Conservation (phyloP, 2,329 filamentous ascomycete genomes). For the Decorospora gaudefroyi region DNA sequence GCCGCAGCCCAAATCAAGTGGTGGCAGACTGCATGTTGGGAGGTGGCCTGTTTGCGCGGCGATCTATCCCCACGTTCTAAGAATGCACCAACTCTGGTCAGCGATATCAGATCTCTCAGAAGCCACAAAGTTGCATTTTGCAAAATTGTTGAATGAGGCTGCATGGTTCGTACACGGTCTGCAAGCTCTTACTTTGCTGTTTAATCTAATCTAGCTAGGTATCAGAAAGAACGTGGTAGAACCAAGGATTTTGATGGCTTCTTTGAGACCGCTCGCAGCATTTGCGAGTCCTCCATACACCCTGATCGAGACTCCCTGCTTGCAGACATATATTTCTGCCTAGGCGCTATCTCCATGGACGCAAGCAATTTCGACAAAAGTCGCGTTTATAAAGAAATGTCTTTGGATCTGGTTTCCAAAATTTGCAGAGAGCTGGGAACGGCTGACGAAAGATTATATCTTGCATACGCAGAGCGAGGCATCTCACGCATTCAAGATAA, state of each 20-base stretch:
- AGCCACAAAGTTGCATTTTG: slow-evolving; percentile 1
- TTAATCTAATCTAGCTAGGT: slow-evolving; percentile 5
- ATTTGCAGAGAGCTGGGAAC: slow-evolving; percentile 6
- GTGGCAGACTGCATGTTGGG: slow-evolving; percentile 1
- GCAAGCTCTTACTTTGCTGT: slow-evolving; percentile 2
- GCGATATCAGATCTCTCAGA: slow-evolving; percentile 1
- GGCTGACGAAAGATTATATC: slow-evolving; percentile 7
- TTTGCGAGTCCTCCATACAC: slow-evolving; percentile 4
- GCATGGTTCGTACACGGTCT: not conserved
- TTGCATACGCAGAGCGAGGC: slow-evolving; percentile 9
- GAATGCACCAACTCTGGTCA: slow-evolving; percentile 10
- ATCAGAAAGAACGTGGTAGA: slow-evolving; percentile 12
- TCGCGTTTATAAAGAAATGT: slow-evolving; percentile 6
- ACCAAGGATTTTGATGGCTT: slow-evolving; percentile 12
- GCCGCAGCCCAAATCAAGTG: slow-evolving; percentile 10
- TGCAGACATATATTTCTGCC: slow-evolving; percentile 6
- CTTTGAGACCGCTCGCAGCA: slow-evolving; percentile 10
- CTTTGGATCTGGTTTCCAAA: slow-evolving; percentile 4
- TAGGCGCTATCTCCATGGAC: slow-evolving; percentile 5
- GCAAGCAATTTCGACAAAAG: slow-evolving; percentile 4
- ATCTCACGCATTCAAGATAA: slow-evolving; percentile 11
- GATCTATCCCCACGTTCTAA: slow-evolving; percentile 12
- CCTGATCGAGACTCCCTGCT: slow-evolving; percentile 8
- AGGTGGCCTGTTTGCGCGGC: slow-evolving; percentile 10
- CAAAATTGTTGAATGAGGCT: slow-evolving; percentile 1